Evolutionary conservation across 345 rosid genomes (phyloP).

Genomic region (Populus ilicifolia): DNA sequence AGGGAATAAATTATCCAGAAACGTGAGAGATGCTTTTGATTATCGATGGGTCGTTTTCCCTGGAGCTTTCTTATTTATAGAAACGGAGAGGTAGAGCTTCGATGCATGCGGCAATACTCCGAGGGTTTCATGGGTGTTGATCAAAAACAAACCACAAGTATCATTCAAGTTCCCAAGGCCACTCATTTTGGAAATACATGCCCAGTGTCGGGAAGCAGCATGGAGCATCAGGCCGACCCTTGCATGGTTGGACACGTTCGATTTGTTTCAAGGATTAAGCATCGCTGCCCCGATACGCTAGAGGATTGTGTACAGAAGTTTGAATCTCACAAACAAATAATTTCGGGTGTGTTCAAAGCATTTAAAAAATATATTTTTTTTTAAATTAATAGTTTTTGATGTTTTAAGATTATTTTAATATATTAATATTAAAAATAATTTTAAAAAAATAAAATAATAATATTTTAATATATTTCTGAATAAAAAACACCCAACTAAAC

Average conservation of each 20-base stretch:
- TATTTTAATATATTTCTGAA: too few relatives aligned
- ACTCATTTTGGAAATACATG: neutral
- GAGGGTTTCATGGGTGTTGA: neutral
- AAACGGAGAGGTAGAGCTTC: neutral
- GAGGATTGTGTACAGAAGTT: neutral
- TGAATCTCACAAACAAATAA: neutral
- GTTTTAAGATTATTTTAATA: too few relatives aligned
- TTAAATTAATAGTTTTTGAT: too few relatives aligned
- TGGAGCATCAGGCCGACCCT: neutral
- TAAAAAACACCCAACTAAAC: too few relatives aligned
- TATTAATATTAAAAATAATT: too few relatives aligned
- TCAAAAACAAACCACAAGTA: neutral
- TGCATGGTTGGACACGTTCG: neutral
- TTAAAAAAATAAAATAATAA: too few relatives aligned
- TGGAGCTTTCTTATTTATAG: neutral
- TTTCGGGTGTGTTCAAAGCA: too few relatives aligned
- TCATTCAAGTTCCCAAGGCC: neutral
- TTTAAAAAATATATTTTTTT: too few relatives aligned
- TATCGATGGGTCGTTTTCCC: constrained; percentile 42
- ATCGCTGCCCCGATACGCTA: neutral
- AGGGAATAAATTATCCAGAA: constrained; percentile 14
- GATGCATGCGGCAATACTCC: neutral
- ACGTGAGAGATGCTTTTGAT: constrained; percentile 29
- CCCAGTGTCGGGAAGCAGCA: neutral
- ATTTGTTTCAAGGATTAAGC: neutral